Conservation (phyloP, 257 asterid species). For the Rhazya stricta region DNA sequence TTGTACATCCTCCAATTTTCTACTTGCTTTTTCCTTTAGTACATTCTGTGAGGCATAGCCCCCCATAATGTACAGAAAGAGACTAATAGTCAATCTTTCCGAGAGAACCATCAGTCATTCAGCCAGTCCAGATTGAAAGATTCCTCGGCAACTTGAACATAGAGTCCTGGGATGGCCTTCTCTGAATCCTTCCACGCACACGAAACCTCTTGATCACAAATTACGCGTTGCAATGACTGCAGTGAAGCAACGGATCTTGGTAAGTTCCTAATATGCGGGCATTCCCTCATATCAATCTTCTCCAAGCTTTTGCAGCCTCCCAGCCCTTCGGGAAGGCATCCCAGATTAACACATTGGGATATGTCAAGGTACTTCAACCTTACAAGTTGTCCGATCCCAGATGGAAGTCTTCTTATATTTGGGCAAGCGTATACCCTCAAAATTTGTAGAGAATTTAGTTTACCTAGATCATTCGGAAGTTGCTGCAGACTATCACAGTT, state of each 20-base stretch:
- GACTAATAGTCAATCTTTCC: not conserved
- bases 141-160: constrained; percentile 69
- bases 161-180: constrained; percentile 44
- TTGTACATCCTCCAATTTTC: not conserved
- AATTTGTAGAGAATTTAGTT: constrained; percentile 41
- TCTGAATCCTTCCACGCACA: constrained; percentile 61
- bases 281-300: constrained; percentile 91
- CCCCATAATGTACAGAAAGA: not conserved
- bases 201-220: constrained; percentile 70
- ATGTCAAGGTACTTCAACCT: constrained; percentile 60
- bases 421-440: constrained; percentile 76
- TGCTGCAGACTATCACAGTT: constrained; percentile 68
- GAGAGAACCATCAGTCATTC: constrained; percentile 29
- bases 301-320: constrained; percentile 63
- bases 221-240: constrained; percentile 44
- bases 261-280: constrained; percentile 47
- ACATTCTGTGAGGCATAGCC: not conserved
- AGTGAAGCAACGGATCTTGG: constrained; percentile 46
- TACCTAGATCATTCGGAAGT: constrained; percentile 59
- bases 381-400: constrained; percentile 42
- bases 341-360: constrained; percentile 68
- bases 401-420: constrained; percentile 51
- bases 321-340: constrained; percentile 59
- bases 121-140: constrained; percentile 81
- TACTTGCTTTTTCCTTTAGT: not conserved